Percentiles rank a stretch among this genome's conserved stretches.
Conservation (phyloP, 2,329 filamentous ascomycete species). For the Onygenales sp. region DNA sequence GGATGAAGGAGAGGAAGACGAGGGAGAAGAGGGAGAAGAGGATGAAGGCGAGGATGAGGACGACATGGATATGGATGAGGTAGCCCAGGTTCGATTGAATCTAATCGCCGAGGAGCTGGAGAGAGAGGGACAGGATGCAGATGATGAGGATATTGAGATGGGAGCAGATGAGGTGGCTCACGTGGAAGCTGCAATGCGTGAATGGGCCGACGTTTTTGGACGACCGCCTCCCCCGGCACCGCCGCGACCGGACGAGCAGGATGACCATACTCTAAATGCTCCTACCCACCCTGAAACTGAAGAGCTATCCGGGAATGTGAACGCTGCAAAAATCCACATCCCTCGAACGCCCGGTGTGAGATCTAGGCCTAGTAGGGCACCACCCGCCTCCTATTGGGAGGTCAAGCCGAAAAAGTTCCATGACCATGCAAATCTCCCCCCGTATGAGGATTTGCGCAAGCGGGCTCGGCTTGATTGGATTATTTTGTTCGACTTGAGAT, state of each 20-base stretch:
- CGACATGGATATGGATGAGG: slow-evolving; percentile 35
- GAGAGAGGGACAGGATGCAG: slow-evolving; percentile 11
- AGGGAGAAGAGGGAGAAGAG: slow-evolving; percentile 29
- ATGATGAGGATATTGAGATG: slow-evolving; percentile 43
- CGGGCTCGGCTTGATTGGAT: slow-evolving; percentile 88
- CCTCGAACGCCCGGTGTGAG: slow-evolving; percentile 65
- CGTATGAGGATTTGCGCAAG: slow-evolving; percentile 80
- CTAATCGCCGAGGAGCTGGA: slow-evolving; percentile 14
- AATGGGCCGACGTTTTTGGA: slow-evolving; percentile 59
- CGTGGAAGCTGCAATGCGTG: slow-evolving; percentile 67
- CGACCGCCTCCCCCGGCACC: slow-evolving; percentile 46
- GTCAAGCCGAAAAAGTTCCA: slow-evolving; percentile 63
- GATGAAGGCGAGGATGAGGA: slow-evolving; percentile 24
- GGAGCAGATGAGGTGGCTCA: slow-evolving; percentile 58
- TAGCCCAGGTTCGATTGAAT: slow-evolving; percentile 25
- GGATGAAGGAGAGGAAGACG: slow-evolving; percentile 25
- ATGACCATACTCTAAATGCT: neutral
- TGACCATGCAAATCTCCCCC: slow-evolving; percentile 52
- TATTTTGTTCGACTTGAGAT: slow-evolving; percentile 82
- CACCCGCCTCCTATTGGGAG: slow-evolving; percentile 64
- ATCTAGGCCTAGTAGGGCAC: slow-evolving; percentile 39
- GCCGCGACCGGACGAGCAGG: slow-evolving; percentile 29
- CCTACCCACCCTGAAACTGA: slow-evolving; percentile 1
- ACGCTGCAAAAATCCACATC: slow-evolving; percentile 45
- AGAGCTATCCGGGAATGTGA: too few species aligned